Evolutionary conservation across 768 basidiomycete species (phyloP).

Genomic region (Holtermannia corniformis): DNA sequence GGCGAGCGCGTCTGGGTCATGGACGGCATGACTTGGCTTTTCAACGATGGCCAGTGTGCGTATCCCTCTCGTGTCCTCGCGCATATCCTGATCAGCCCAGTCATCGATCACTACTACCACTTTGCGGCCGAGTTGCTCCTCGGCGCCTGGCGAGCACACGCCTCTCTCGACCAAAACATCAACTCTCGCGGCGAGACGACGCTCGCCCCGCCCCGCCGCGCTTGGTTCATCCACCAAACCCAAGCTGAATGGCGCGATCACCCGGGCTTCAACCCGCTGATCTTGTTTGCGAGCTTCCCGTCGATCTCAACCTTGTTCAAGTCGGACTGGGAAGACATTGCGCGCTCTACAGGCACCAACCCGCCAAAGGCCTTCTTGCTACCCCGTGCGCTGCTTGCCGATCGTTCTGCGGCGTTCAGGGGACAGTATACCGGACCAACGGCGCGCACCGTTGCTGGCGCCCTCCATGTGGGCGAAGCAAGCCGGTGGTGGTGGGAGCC

Average conservation of each 20-base stretch:
- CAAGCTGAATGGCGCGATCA: constrained; percentile 49
- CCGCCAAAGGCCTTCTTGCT: constrained; percentile 55
- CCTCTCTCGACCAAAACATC: constrained; percentile 31
- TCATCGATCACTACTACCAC: constrained; percentile 81
- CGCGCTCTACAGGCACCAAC: constrained; percentile 28
- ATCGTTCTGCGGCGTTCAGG: constrained; percentile 67
- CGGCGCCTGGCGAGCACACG: constrained; percentile 60
- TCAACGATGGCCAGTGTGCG: constrained; percentile 47
- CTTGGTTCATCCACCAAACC: constrained; percentile 54
- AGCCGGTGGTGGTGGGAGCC: constrained; percentile 67
- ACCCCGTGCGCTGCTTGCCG: constrained; percentile 58
- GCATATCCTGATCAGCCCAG: constrained; percentile 8
- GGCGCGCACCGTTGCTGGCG: constrained; percentile 62
- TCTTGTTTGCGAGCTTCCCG: constrained; percentile 66
- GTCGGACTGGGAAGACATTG: constrained; percentile 64
- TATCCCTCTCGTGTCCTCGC: constrained; percentile 1
- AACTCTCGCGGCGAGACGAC: constrained; percentile 39
- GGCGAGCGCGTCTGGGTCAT: constrained; percentile 57
- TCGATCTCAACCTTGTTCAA: constrained; percentile 50
- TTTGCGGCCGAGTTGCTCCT: constrained; percentile 72
- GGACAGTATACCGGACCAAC: constrained; percentile 55
- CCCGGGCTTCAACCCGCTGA: constrained; percentile 67
- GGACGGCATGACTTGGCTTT: constrained; percentile 54
- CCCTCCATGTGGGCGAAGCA: constrained; percentile 44
- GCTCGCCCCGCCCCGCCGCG: constrained; percentile 53